These are phyloP conservation scores for Globisporangium rhizosaccharum DNA, from an alignment of 352 stramenopile species.

Conservation along the genomic window DNA sequence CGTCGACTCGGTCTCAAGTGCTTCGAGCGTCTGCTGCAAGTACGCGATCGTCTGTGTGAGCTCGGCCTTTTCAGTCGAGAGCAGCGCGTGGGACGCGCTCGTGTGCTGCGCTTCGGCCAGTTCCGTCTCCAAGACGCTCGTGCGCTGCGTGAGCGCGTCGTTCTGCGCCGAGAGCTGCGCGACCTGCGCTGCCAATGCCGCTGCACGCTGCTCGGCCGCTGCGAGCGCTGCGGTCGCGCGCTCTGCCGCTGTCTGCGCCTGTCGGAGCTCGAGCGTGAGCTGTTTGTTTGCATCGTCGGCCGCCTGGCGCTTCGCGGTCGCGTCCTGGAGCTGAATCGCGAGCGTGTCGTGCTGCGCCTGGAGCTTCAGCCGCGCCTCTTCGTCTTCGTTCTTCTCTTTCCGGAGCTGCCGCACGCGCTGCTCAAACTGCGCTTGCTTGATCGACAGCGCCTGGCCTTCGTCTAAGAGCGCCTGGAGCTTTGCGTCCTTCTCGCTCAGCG, in stretches of 20 bases:
- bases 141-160: constrained; percentile 23
- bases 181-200: constrained; percentile 14
- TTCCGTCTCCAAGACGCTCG: constrained; percentile 31
- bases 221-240: constrained; percentile 22
- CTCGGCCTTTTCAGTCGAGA: constrained; percentile 47
- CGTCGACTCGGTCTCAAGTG: constrained; percentile 46
- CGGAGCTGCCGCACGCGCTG: constrained; percentile 58
- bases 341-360: constrained; percentile 51
- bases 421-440: constrained; percentile 76
- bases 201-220: constrained; percentile 22
- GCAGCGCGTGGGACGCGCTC: constrained; percentile 39
- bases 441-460: constrained; percentile 67
- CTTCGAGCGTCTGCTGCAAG: constrained; percentile 46
- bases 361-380: constrained; percentile 46
- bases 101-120: constrained; percentile 32
- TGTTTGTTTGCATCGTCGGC: constrained; percentile 49
- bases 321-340: constrained; percentile 38
- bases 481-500: constrained; percentile 66
- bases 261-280: constrained; percentile 29
- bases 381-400: constrained; percentile 77
- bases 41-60: constrained; percentile 60
- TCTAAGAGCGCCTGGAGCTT: constrained; percentile 63
- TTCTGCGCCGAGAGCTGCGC: constrained; percentile 22
- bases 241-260: constrained; percentile 18
- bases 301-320: constrained; percentile 36